These are phyloP conservation scores for Vachellia pachyceras DNA, from an alignment of 306 rosid genomes.

Conservation along the genomic window DNA sequence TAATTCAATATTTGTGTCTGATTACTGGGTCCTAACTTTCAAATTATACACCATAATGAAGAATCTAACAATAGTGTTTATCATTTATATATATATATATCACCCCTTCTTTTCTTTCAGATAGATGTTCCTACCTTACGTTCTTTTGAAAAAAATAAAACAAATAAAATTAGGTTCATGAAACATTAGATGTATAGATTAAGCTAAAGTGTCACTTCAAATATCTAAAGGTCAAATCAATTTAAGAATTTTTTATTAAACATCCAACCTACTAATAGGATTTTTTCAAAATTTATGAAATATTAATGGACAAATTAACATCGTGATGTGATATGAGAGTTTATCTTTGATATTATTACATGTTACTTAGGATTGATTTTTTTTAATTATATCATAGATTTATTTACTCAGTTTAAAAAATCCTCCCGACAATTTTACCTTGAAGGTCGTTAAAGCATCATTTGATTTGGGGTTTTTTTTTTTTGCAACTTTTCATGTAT, in stretches of 20 bases:
- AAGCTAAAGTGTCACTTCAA: not conserved
- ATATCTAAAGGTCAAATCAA: not conserved
- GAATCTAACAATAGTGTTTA: conserved; percentile 48
- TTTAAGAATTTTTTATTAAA: not conserved
- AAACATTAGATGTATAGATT: not conserved
- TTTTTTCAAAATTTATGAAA: not conserved
- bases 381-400: not conserved
- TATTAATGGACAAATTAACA: not conserved
- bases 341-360: not conserved
- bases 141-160: not conserved
- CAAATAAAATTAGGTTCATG: not conserved
- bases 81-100: not conserved
- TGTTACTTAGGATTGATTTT: not conserved
- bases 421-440: not conserved
- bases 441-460: not conserved
- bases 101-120: conserved; percentile 13
- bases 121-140: conserved; percentile 26
- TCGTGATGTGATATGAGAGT: not conserved
- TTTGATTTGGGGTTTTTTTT: no score
- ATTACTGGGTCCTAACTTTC: conserved; percentile 50
- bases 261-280: not conserved
- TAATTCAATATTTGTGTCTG: conserved; percentile 53
- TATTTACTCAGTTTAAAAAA: not conserved
- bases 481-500: not conserved
- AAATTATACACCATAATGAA: conserved; percentile 20